Conservation (phyloP, 805 yeast genomes). For the Wickerhamomyces mucosus region DNA sequence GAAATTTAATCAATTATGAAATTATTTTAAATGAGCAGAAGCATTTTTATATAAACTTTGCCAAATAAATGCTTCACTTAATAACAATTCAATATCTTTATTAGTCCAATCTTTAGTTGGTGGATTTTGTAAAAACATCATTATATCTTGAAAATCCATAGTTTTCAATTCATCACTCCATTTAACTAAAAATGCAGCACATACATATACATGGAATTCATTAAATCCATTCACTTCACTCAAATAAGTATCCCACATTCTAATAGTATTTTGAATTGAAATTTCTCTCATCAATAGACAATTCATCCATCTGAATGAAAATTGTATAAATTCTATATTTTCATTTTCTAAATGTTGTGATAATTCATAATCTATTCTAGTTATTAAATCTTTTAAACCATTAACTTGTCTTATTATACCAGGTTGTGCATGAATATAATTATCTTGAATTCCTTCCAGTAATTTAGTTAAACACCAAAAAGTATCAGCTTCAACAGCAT, state of each 20-base stretch:
- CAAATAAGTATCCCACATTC: conserved; percentile 97
- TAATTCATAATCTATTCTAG: conserved; percentile 68
- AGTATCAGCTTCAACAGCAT: conserved; percentile 85
- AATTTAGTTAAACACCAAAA: conserved; percentile 93
- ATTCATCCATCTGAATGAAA: conserved; percentile 98
- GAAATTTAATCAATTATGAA: too few species aligned
- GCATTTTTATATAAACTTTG: conserved; percentile 88
- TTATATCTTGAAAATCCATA: conserved; percentile 91
- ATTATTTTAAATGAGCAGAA: conserved; percentile 61
- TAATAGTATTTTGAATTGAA: conserved; percentile 61
- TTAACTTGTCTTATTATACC: conserved; percentile 89
- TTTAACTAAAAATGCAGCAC: conserved; percentile 90
- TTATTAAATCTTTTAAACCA: conserved; percentile 66
- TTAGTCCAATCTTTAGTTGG: conserved; percentile 85
- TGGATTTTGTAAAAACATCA: conserved; percentile 82
- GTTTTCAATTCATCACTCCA: conserved; percentile 71
- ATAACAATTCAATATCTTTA: conserved; percentile 79
- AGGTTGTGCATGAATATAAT: conserved; percentile 96
- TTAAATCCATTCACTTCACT: conserved; percentile 74
- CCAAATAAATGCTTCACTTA: conserved; percentile 97
- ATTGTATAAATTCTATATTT: conserved; percentile 90
- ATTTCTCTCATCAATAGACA: conserved; percentile 93
- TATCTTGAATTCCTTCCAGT: conserved; percentile 91
- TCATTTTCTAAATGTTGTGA: conserved; percentile 69
- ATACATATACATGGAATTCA: conserved; percentile 91